Evolutionary conservation across 306 rosid genomes (phyloP).

Genomic region (Rubus parviflorus): DNA sequence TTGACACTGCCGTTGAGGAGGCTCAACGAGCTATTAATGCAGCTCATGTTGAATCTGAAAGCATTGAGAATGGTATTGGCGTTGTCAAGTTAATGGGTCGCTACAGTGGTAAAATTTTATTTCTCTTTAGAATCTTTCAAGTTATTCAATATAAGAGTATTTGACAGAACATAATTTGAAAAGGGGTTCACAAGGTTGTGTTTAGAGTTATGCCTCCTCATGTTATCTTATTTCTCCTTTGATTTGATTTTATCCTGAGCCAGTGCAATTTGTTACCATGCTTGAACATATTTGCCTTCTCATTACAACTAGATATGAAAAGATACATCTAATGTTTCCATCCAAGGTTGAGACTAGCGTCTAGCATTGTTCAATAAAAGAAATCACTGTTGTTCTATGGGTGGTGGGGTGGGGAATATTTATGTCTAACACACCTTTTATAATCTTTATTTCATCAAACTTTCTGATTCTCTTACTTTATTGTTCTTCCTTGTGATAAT

Average conservation of each 20-base stretch:
- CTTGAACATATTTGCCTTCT: not conserved
- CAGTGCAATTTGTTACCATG: not conserved
- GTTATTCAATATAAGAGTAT: not conserved
- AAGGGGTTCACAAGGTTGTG: not conserved
- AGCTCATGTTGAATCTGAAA: constrained; percentile 73
- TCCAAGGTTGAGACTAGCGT: not conserved
- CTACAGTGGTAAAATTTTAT: constrained; percentile 54
- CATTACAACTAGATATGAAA: not conserved
- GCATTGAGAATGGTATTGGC: constrained; percentile 67
- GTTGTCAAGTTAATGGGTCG: constrained; percentile 80
- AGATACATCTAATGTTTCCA: not conserved
- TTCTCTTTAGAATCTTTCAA: not conserved
- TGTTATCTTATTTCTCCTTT: not conserved
- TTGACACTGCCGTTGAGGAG: constrained; percentile 63
- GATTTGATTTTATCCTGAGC: not conserved
- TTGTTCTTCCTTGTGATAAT: not conserved
- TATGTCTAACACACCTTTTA: not conserved
- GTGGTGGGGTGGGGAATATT: not conserved
- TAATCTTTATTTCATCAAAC: not conserved
- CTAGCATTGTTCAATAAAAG: not conserved
- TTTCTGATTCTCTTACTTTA: not conserved
- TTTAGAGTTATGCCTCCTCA: not conserved
- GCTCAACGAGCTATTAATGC: constrained; percentile 67
- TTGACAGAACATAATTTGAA: not conserved
- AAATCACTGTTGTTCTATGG: not conserved